These are phyloP conservation scores for Sugiyamaella pinicola DNA, from an alignment of 1,139 yeast species.

Conservation along the genomic window DNA sequence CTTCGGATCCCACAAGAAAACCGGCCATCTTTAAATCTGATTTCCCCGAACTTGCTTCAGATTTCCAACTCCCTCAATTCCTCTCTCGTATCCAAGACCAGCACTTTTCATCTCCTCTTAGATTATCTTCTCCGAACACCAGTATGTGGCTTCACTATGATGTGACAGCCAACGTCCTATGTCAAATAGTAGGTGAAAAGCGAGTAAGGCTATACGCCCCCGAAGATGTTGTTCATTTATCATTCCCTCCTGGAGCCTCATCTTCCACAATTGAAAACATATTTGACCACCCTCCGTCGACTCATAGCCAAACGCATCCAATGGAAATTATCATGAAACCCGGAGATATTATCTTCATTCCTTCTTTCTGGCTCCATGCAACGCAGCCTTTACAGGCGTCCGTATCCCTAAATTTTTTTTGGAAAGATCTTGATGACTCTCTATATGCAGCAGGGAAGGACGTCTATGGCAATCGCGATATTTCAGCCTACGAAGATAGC, in stretches of 20 bases:
- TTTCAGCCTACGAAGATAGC: conserved; percentile 41
- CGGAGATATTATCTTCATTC: conserved; percentile 44
- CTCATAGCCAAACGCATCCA: conserved; percentile 34
- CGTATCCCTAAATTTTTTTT: conserved; percentile 42
- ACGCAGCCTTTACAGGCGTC: conserved; percentile 40
- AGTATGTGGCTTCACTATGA: conserved; percentile 47
- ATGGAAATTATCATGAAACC: conserved; percentile 41
- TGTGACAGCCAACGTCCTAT: conserved; percentile 44
- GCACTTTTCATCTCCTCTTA: conserved; percentile 43
- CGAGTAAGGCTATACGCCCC: conserved; percentile 44
- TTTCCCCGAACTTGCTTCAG: conserved; percentile 39
- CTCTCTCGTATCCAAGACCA: conserved; percentile 26
- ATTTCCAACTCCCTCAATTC: conserved; percentile 39
- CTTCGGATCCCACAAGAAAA: conserved; percentile 37
- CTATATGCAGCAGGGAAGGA: conserved; percentile 42
- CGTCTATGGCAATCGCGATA: conserved; percentile 44
- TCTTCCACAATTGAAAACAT: conserved; percentile 41
- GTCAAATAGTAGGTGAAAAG: conserved; percentile 43
- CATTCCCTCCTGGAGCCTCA: conserved; percentile 41
- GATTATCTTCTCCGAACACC: conserved; percentile 42
- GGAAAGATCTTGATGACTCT: conserved; percentile 39
- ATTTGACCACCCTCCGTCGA: conserved; percentile 30
- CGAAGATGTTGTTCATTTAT: conserved; percentile 36
- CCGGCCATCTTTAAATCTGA: conserved; percentile 40
- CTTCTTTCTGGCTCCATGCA: conserved; percentile 46